A percentile compares a stretch with the other conserved stretches of the same genome.
Conservation (phyloP, 2,329 filamentous ascomycete genomes). For the Dothidotthia symphoricarpi region DNA sequence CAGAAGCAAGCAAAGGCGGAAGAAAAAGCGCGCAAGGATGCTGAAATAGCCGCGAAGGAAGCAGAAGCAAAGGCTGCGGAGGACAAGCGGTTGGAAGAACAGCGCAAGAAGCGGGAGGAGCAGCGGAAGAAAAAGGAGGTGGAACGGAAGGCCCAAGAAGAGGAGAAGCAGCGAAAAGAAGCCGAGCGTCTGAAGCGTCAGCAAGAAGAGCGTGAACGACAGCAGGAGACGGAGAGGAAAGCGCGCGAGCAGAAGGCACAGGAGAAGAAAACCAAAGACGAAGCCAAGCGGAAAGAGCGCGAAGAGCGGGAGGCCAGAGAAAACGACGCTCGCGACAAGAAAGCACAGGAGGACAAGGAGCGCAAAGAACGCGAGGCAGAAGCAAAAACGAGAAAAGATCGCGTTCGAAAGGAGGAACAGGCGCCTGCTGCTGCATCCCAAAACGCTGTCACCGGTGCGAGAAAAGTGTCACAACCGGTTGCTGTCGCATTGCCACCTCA, state of each 20-base stretch:
- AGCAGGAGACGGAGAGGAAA: constrained; percentile 83
- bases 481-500: constrained; percentile 54
- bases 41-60: constrained; percentile 86
- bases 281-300: constrained; percentile 74
- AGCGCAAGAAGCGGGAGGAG: constrained; percentile 79
- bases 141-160: constrained; percentile 85
- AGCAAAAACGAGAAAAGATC: constrained; percentile 46
- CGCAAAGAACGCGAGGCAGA: constrained; percentile 62
- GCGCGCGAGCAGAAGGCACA: constrained; percentile 74
- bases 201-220: constrained; percentile 81
- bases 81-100: constrained; percentile 75
- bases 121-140: constrained; percentile 88
- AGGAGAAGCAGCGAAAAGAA: constrained; percentile 81
- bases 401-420: constrained; percentile 45
- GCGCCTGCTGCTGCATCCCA: constrained; percentile 32
- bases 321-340: constrained; percentile 70
- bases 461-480: constrained; percentile 42
- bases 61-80: constrained; percentile 73
- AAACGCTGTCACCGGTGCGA: constrained; percentile 25
- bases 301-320: constrained; percentile 64
- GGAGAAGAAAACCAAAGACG: constrained; percentile 73
- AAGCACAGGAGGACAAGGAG: constrained; percentile 56
- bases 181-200: constrained; percentile 75
- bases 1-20: constrained; percentile 89
- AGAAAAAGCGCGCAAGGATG: constrained; percentile 82